These are phyloP conservation scores for Coniochaeta prunicola DNA, from an alignment of 2,329 filamentous ascomycete genomes.

Conservation along the genomic window DNA sequence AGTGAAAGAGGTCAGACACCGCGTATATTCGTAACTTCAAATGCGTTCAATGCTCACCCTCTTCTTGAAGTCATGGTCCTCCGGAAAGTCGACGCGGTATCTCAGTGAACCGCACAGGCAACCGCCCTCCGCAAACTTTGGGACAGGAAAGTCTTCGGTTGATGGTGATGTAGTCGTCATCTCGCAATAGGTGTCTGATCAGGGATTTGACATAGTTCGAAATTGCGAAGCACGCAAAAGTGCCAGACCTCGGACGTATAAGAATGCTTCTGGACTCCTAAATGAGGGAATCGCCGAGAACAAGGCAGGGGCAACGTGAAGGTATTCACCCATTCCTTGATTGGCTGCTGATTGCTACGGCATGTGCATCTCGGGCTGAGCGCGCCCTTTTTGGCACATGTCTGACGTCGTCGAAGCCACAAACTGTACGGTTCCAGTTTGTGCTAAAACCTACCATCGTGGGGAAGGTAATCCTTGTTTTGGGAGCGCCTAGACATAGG, in stretches of 20 bases:
- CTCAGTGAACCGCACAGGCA: conserved; percentile 44
- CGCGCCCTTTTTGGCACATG: background rate
- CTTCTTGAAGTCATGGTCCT: conserved; percentile 32
- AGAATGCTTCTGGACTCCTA: background rate
- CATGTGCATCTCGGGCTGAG: background rate
- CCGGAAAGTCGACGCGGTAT: conserved; percentile 39
- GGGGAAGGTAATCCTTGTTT: background rate
- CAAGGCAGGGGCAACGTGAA: background rate
- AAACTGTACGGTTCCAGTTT: background rate
- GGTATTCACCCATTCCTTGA: background rate
- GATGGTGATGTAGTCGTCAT: conserved; percentile 1
- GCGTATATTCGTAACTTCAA: background rate
- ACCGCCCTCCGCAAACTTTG: conserved; percentile 36
- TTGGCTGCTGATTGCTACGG: background rate
- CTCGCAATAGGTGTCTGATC: background rate
- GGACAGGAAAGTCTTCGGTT: conserved; percentile 19
- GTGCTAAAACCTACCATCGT: background rate
- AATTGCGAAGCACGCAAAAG: background rate
- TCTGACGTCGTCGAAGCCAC: background rate
- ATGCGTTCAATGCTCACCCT: background rate
- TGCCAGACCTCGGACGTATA: background rate
- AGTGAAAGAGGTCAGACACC: background rate
- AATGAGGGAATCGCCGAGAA: no score
- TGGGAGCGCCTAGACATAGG: background rate
- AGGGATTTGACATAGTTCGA: background rate